phyloP scores from a whole-genome alignment of 768 basidiomycete genomes.

The Hortiboletus campestris region DNA sequence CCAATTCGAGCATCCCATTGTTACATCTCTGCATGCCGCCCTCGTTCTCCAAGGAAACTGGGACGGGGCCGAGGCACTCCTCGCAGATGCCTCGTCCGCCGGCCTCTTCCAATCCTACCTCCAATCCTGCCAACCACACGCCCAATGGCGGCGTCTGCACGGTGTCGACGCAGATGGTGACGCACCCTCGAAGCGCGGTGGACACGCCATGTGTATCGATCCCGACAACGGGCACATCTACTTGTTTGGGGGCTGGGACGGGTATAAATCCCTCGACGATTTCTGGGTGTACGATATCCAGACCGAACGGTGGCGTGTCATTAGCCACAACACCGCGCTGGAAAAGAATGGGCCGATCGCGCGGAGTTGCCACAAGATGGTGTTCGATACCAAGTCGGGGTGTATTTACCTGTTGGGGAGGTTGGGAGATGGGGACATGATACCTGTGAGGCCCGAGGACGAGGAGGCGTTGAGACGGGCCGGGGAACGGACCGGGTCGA shows the following conservation, averaged over 20 bases:
- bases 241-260: conserved; percentile 80
- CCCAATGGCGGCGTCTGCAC: conserved; percentile 57
- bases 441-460: conserved; percentile 22
- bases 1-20: conserved; percentile 61
- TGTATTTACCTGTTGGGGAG: conserved; percentile 73
- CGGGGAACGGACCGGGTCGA: conserved; percentile 17
- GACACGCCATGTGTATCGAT: conserved; percentile 83
- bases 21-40: conserved; percentile 60
- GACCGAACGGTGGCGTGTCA: conserved; percentile 57
- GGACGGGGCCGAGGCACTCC: conserved; percentile 51
- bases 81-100: conserved; percentile 47
- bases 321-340: conserved; percentile 52
- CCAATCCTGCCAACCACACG: conserved; percentile 51
- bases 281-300: conserved; percentile 72
- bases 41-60: conserved; percentile 70
- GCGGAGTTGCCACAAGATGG: conserved; percentile 80
- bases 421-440: conserved; percentile 54
- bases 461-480: conserved; percentile 22
- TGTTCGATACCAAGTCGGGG: conserved; percentile 68
- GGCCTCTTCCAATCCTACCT: conserved; percentile 65
- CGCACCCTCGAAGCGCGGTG: conserved; percentile 65
- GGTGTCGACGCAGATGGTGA: conserved; percentile 65
- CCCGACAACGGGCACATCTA: conserved; percentile 60
- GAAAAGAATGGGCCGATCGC: conserved; percentile 68
- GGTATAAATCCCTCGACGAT: conserved; percentile 68